These are phyloP conservation scores for Cinnamomum chago DNA, from an alignment of 164 flowering plant species.

Conservation along the genomic window DNA sequence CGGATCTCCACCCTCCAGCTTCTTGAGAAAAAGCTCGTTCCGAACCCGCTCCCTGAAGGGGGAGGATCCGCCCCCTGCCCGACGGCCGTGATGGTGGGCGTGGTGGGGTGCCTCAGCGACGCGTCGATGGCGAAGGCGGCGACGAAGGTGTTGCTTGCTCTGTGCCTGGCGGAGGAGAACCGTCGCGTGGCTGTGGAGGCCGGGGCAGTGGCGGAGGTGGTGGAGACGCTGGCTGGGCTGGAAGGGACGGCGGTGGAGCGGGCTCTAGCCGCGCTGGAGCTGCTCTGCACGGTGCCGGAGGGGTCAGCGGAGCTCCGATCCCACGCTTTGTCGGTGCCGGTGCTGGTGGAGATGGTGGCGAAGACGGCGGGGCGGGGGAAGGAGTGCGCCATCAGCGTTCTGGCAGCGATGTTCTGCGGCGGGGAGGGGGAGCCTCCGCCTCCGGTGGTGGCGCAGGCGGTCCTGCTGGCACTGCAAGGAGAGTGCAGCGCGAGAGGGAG, in stretches of 20 bases:
- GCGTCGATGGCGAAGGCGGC: slow-evolving; percentile 42
- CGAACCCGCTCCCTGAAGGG: slow-evolving; percentile 44
- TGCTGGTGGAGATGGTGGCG: slow-evolving; percentile 73
- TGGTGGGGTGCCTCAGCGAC: slow-evolving; percentile 35
- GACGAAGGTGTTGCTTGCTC: slow-evolving; percentile 62
- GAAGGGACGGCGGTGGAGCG: slow-evolving; percentile 69
- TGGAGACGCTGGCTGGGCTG: slow-evolving; percentile 57
- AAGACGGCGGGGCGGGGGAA: slow-evolving; percentile 57
- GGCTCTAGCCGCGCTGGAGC: slow-evolving; percentile 77
- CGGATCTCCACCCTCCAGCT: slow-evolving; percentile 43
- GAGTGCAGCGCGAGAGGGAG: slow-evolving; percentile 73
- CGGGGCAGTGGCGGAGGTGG: slow-evolving; percentile 40
- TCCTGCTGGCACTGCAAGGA: slow-evolving; percentile 67
- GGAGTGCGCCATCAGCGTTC: slow-evolving; percentile 65
- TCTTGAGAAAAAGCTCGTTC: slow-evolving; percentile 57
- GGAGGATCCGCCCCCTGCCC: slow-evolving; percentile 42
- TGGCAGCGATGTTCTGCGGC: slow-evolving; percentile 47
- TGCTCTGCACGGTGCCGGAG: slow-evolving; percentile 72
- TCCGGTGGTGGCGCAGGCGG: slow-evolving; percentile 77
- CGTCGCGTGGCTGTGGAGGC: slow-evolving; percentile 72
- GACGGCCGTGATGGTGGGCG: slow-evolving; percentile 44
- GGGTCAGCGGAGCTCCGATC: slow-evolving; percentile 69
- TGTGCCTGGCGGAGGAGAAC: slow-evolving; percentile 66
- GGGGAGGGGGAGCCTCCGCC: slow-evolving; percentile 46
- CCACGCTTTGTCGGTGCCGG: slow-evolving; percentile 83